Conservation (phyloP, 768 basidiomycete species). For the Xerocomellus intermedius region DNA sequence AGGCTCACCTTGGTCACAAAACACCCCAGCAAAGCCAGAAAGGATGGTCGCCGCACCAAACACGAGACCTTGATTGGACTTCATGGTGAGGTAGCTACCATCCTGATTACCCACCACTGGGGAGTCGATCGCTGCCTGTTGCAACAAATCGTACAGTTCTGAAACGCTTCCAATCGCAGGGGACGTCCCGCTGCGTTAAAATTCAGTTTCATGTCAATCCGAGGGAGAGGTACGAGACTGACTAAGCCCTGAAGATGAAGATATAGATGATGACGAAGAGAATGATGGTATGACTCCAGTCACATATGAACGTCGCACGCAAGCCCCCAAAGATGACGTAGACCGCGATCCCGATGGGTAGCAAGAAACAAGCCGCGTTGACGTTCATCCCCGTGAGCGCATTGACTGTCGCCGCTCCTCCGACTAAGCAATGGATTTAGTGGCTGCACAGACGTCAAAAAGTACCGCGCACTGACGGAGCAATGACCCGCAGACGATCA, state of each 20-base stretch:
- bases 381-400: constrained; percentile 46
- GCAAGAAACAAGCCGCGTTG: constrained; percentile 43
- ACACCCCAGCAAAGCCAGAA: constrained; percentile 47
- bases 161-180: constrained; percentile 39
- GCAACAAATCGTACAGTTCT: constrained; percentile 46
- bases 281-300: constrained; percentile 47
- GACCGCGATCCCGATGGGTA: constrained; percentile 45
- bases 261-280: constrained; percentile 41
- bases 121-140: constrained; percentile 41
- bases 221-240: constrained; percentile 4
- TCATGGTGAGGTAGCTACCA: constrained; percentile 58
- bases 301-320: constrained; percentile 45
- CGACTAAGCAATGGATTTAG: constrained; percentile 28
- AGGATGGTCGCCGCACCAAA: constrained; percentile 40
- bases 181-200: constrained; percentile 33
- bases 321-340: constrained; percentile 44
- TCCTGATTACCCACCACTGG: constrained; percentile 50
- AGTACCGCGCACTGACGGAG: constrained; percentile 35
- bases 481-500: constrained; percentile 50
- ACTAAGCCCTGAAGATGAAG: constrained; percentile 36
- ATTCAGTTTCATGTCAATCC: neutral
- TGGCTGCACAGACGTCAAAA: neutral
- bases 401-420: constrained; percentile 46
- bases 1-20: constrained; percentile 47
- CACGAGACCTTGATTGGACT: constrained; percentile 45